A percentile compares a stretch with the other conserved stretches of the same genome.
Evolutionary conservation across 108 stramenopile genomes (phyloP).

Genomic region (Nannochloropsis salina): DNA sequence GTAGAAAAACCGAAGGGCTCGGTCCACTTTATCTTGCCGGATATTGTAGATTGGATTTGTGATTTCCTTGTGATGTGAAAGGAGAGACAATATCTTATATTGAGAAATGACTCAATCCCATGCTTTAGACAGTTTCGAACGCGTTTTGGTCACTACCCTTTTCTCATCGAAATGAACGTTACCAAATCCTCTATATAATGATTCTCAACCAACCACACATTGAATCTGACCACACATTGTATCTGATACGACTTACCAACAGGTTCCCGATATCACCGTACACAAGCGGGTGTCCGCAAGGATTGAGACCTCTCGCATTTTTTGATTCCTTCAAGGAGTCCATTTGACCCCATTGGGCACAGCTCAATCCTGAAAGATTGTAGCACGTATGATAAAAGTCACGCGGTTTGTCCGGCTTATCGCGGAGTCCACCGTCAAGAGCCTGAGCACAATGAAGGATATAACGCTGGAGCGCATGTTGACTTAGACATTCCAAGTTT

Average conservation of each 20-base stretch:
- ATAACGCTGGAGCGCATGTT: conserved; percentile 77
- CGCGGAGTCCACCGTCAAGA: conserved; percentile 82
- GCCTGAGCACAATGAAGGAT: conserved; percentile 92
- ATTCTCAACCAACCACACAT: too few species aligned
- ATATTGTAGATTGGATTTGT: conserved; percentile 78
- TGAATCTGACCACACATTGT: too few species aligned
- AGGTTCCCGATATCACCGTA: conserved; percentile 53
- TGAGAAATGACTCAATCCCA: too few species aligned
- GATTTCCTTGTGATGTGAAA: not conserved
- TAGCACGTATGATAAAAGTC: conserved; percentile 99
- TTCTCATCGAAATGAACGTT: too few species aligned
- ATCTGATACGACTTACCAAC: conserved; percentile 26
- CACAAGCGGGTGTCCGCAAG: not conserved
- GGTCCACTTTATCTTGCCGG: conserved; percentile 58
- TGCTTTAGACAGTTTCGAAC: too few species aligned
- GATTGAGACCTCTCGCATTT: not conserved
- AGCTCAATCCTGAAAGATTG: conserved; percentile 81
- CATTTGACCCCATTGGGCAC: conserved; percentile 68
- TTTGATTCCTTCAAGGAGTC: not conserved
- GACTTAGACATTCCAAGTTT: not conserved
- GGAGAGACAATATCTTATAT: not conserved
- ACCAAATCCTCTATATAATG: too few species aligned
- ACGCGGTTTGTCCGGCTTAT: conserved; percentile 54
- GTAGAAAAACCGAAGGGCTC: conserved; percentile 45
- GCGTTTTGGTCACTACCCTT: too few species aligned